Conservation (phyloP, 352 stramenopile species). For the Phytopythium oedochilum region DNA sequence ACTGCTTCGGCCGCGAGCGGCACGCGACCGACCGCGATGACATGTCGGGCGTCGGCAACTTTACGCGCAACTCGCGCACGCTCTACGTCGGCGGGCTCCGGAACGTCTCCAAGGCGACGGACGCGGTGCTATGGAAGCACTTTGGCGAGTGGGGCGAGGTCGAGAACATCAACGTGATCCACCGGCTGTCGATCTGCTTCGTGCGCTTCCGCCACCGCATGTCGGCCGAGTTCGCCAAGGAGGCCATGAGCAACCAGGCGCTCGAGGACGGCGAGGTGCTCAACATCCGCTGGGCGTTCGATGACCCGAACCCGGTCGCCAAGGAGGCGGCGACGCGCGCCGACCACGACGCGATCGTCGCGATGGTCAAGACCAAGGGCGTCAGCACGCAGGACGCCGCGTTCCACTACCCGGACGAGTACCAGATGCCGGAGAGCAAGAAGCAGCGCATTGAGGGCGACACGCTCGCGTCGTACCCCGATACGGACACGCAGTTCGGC, state of each 20-base stretch:
- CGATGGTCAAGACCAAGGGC: constrained; percentile 75
- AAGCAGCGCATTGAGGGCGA: constrained; percentile 61
- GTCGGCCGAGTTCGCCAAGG: constrained; percentile 80
- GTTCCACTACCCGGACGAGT: constrained; percentile 79
- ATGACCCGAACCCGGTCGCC: constrained; percentile 92
- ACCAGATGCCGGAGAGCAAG: constrained; percentile 68
- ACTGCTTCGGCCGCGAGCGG: constrained; percentile 91
- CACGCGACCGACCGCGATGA: constrained; percentile 91
- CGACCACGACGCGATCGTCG: constrained; percentile 86
- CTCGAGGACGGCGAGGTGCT: constrained; percentile 87
- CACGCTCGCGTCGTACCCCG: constrained; percentile 61
- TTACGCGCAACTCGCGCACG: constrained; percentile 88
- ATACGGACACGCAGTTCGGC: constrained; percentile 62
- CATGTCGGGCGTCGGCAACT: constrained; percentile 91
- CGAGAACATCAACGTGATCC: constrained; percentile 92
- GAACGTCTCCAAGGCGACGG: constrained; percentile 41
- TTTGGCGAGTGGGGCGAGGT: constrained; percentile 94
- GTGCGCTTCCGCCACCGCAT: constrained; percentile 81
- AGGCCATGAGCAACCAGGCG: constrained; percentile 90
- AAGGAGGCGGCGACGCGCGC: constrained; percentile 82
- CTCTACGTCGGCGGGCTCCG: constrained; percentile 89
- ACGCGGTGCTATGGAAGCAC: constrained; percentile 74
- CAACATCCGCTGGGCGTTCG: constrained; percentile 91
- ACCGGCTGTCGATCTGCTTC: constrained; percentile 89
- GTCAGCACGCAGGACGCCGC: constrained; percentile 49